These are phyloP conservation scores for Chrysoporthe austroafricana DNA, from an alignment of 2,329 filamentous ascomycete species.

Conservation along the genomic window DNA sequence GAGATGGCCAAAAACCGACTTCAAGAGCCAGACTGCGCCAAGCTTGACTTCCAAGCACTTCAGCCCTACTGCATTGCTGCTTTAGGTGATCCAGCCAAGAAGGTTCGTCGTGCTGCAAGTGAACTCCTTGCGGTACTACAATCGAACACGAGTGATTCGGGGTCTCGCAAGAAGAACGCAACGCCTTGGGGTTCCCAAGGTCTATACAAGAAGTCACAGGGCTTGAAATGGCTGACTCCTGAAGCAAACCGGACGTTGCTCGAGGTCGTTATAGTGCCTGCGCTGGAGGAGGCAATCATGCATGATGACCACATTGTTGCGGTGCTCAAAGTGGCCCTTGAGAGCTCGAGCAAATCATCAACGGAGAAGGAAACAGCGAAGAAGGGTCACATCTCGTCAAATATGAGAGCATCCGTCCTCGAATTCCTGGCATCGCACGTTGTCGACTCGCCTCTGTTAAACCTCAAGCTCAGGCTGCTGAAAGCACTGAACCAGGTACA, in stretches of 20 bases:
- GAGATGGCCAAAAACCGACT: slow-evolving; percentile 64
- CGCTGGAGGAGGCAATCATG: slow-evolving; percentile 83
- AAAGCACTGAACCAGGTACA: slow-evolving; percentile 73
- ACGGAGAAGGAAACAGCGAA: slow-evolving; percentile 38
- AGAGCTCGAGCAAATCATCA: slow-evolving; percentile 47
- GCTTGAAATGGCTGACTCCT: slow-evolving; percentile 60
- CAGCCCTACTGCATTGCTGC: slow-evolving; percentile 81
- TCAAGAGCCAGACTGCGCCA: slow-evolving; percentile 51
- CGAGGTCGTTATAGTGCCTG: slow-evolving; percentile 69
- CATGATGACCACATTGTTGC: slow-evolving; percentile 73
- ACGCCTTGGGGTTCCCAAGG: slow-evolving; percentile 62
- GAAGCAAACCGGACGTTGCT: slow-evolving; percentile 66
- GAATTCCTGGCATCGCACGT: slow-evolving; percentile 76
- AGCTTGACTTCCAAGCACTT: slow-evolving; percentile 74
- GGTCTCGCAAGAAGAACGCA: slow-evolving; percentile 45
- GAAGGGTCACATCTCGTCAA: slow-evolving; percentile 60
- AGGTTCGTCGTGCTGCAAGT: slow-evolving; percentile 76
- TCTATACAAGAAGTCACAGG: slow-evolving; percentile 65
- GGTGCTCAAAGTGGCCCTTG: slow-evolving; percentile 64
- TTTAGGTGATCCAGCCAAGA: slow-evolving; percentile 74
- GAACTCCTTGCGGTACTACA: slow-evolving; percentile 63
- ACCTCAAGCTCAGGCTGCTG: slow-evolving; percentile 74
- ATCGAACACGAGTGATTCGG: slow-evolving; percentile 32
- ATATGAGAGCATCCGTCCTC: slow-evolving; percentile 67
- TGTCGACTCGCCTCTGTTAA: slow-evolving; percentile 67